phyloP scores from a whole-genome alignment of 257 asterid species.

The Apocynum venetum region DNA sequence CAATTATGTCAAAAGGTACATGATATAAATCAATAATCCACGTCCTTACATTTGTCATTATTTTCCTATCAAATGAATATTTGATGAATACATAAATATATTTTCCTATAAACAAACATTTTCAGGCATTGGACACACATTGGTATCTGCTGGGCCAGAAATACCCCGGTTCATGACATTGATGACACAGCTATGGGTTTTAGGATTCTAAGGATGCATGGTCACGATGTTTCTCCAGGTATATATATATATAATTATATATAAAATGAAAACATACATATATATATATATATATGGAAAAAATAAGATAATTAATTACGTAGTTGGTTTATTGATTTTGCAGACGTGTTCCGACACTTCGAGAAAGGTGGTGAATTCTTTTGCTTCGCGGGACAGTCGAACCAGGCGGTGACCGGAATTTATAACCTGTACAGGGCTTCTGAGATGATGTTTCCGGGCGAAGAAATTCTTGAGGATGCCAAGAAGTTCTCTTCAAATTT shows the following conservation, averaged over 20 bases:
- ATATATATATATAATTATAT: constrained; percentile 12
- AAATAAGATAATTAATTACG: not conserved
- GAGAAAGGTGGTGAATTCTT: constrained; percentile 67
- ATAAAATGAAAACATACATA: no score
- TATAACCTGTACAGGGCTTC: constrained; percentile 80
- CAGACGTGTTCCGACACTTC: constrained; percentile 71
- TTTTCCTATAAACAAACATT: not conserved
- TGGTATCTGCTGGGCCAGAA: constrained; percentile 93
- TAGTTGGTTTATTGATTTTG: not conserved
- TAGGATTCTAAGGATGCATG: constrained; percentile 79
- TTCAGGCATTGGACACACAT: constrained; percentile 66
- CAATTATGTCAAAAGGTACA: constrained; percentile 54
- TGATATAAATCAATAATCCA: not conserved
- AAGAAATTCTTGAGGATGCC: constrained; percentile 45
- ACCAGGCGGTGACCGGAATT: constrained; percentile 91
- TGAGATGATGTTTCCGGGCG: constrained; percentile 65
- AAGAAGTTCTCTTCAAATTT: constrained; percentile 41
- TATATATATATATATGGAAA: no score
- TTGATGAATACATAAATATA: not conserved
- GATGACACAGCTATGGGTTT: constrained; percentile 99
- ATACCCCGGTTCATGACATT: constrained; percentile 61
- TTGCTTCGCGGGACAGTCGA: constrained; percentile 75
- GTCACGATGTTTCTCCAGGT: constrained; percentile 75
- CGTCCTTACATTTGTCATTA: no score
- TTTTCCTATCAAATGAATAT: no score